Base-by-base conservation (phyloP, 2,329 filamentous ascomycete genomes). In the Penicillium nordicum region DNA sequence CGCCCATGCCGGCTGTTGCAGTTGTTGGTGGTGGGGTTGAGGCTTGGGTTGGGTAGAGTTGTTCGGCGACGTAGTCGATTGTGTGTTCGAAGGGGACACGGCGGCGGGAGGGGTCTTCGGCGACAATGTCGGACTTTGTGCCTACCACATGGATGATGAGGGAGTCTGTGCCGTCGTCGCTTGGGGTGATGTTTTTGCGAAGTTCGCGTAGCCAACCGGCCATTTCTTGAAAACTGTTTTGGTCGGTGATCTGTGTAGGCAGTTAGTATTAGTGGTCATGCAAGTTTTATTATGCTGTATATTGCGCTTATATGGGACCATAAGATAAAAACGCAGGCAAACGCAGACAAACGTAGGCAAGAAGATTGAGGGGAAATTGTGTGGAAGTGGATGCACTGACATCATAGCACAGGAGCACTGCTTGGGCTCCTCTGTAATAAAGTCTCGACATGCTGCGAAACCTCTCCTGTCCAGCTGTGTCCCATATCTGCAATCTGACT, bases 381-480 rank as follows among this genome's bases (percentile, higher is more conserved):
- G 14, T 34, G 11, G 21, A 37, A 44, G 37, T 30, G 48, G 53
- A 51, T 45, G 38, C 27, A 25, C 53, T 55, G 53, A 55, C 53
- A 78, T 90, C 90, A 79, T 97, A 97, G 81, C 92, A 96, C 45
- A 97, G 84, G 58, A 97, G 90, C 68, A 90, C 94, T 57, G 92
- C 92, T 71, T 96, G 93, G 60, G 93, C 93, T 71, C 92, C 92
- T 69, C 93, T 88, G 77, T 99, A 99, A 80, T 97, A 97, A 52
- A 99, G 85, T 55, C 92, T 88, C 10, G 91, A 95, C 69, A 99
- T 97, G 60, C 89, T 92, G 66, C 93, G 86, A 74, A 97, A 99
- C 55, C 93, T 86, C 78, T 99, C 93, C 72, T 99, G 93, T 59
- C 93, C 93, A 55, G 93, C 91, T 34, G 92, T 97, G 72, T 97